Conservation (phyloP, 2,329 filamentous ascomycete genomes). For the Raffaelea arxii region DNA sequence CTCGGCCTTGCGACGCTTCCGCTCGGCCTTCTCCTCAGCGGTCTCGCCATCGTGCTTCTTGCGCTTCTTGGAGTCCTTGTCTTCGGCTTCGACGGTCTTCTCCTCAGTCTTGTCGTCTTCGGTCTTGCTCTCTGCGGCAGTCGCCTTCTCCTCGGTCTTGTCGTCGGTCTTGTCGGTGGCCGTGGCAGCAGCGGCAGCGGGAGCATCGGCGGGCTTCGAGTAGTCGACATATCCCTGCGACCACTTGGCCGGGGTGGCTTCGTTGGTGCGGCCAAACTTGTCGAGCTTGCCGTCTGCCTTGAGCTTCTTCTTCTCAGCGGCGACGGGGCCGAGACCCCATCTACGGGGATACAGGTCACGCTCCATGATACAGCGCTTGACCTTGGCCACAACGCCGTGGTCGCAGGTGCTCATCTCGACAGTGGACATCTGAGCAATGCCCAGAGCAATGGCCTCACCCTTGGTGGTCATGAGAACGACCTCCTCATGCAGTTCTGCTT, state of each 20-base stretch:
- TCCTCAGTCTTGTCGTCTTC: slow-evolving; percentile 20
- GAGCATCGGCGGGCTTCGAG: slow-evolving; percentile 43
- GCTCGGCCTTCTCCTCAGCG: slow-evolving; percentile 48
- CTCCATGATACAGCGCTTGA: slow-evolving; percentile 99
- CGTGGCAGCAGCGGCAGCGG: slow-evolving; percentile 32
- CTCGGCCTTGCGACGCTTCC: slow-evolving; percentile 22
- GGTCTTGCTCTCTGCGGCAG: slow-evolving; percentile 25
- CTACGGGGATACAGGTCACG: slow-evolving; percentile 91
- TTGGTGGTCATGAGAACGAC: slow-evolving; percentile 98
- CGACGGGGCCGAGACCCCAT: slow-evolving; percentile 92
- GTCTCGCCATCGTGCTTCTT: slow-evolving; percentile 74
- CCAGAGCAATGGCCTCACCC: slow-evolving; percentile 94
- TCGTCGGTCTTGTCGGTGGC: slow-evolving; percentile 16
- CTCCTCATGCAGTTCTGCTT: slow-evolving; percentile 89
- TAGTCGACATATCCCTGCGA: slow-evolving; percentile 88
- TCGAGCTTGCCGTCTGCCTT: slow-evolving; percentile 97
- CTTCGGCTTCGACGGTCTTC: slow-evolving; percentile 24
- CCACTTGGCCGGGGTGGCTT: slow-evolving; percentile 90
- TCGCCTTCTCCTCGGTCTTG: slow-evolving; percentile 5
- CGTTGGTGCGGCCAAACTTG: slow-evolving; percentile 91
- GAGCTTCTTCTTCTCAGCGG: slow-evolving; percentile 98
- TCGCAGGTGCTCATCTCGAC: slow-evolving; percentile 95
- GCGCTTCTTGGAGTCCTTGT: slow-evolving; percentile 60
- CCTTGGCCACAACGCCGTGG: slow-evolving; percentile 95
- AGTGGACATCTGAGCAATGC: slow-evolving; percentile 95